Evolutionary conservation across 768 basidiomycete species (phyloP), one percentile per base, ranked within the genome.

Genomic region (Russula ochroleuca): DNA sequence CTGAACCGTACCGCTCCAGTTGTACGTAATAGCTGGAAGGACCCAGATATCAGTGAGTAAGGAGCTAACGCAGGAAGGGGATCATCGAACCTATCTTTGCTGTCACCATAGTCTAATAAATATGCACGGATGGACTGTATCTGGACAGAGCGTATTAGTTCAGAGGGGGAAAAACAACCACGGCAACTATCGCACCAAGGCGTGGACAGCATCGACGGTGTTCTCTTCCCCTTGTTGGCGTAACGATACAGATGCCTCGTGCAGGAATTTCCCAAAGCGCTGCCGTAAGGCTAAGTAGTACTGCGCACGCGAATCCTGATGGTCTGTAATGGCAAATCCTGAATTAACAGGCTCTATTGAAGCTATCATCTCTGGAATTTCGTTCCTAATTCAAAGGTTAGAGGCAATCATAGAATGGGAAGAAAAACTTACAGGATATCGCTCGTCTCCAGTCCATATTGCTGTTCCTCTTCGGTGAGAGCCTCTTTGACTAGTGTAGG

Each of bases 321-420:
- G 82, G 71, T 94, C 90, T 2, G 75, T 68, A 10, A 94, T 77
- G 19, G 84, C 81, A 69, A 92, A 88, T 1, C 87, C 86, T 45
- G 87, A 81, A 50, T 78, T 80, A 62, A 90, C 72, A 11, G 86
- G 80, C 25, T 83, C 78, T 2, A 86, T 74, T 28, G 83, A 77
- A 10, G 84, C 83, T 64, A 92, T 85, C 83, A 92, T 89, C 71
- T 92, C 90, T 1, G 86, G 84, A 28, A 87, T 83, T 68, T 89
- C 88, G 66, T 86, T 78, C 45, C 90, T 91, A 71, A 3, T 33
- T 51, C 37, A 38, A 38, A 59, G 56, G 53, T 23, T 63, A 51
- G 35, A 35, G 50, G 11, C 3, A 35, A 13, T 47, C 55, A 35
- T 13, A 49, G 21, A 10, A 19, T 0, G n/a, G 23, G 25, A 35